phyloP scores from a whole-genome alignment of 2,329 filamentous ascomycete genomes.

The Colletotrichum falcatum region DNA sequence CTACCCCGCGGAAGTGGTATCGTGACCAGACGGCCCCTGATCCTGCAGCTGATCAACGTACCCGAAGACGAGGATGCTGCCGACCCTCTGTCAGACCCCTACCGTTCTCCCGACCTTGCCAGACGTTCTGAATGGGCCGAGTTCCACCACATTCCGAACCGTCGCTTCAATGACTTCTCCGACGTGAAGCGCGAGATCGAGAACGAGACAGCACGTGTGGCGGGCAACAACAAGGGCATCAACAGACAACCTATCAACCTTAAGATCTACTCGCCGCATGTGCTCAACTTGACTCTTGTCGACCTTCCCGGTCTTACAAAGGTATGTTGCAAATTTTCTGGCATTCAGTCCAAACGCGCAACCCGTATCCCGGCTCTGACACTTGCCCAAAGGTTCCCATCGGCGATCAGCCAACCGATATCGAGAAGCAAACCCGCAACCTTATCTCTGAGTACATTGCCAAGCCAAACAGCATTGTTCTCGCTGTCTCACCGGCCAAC shows the following conservation, averaged over 20 bases:
- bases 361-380: constrained; percentile 26
- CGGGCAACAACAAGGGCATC: constrained; percentile 97
- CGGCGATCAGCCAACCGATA: constrained; percentile 95
- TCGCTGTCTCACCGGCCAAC: constrained; percentile 96
- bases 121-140: constrained; percentile 85
- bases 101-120: constrained; percentile 80
- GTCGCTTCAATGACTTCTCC: constrained; percentile 89
- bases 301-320: constrained; percentile 97
- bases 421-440: constrained; percentile 97
- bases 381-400: constrained; percentile 79
- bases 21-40: constrained; percentile 92
- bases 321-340: constrained; percentile 59
- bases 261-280: constrained; percentile 97
- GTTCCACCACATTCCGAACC: constrained; percentile 93
- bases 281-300: constrained; percentile 94
- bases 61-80: constrained; percentile 74
- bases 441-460: constrained; percentile 98
- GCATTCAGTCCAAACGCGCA: background rate
- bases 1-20: constrained; percentile 96
- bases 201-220: constrained; percentile 92
- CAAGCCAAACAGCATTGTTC: constrained; percentile 97
- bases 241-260: constrained; percentile 97
- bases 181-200: constrained; percentile 98
- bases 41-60: constrained; percentile 98
- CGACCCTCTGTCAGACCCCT: constrained; percentile 76